Conservation (phyloP, 1,284 basidiomycete genomes). For the Cystobasidium pallidum region DNA sequence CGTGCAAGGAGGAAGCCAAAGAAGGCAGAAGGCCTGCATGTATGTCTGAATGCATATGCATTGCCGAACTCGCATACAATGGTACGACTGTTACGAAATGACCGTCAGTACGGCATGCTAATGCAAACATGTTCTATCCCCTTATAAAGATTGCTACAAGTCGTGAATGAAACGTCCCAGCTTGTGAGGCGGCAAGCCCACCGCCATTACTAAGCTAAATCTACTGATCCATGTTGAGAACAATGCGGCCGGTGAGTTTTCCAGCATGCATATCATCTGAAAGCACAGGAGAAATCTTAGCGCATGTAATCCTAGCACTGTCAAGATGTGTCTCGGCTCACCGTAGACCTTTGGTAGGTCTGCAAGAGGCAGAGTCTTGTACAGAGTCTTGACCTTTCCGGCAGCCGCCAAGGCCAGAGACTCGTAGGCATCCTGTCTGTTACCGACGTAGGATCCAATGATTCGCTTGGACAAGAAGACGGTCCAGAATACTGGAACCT, state of each 20-base stretch:
- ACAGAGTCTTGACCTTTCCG: constrained; percentile 65
- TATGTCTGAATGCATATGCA: not conserved
- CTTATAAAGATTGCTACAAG: not conserved
- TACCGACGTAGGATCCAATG: constrained; percentile 75
- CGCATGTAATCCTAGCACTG: no score
- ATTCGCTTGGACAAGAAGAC: constrained; percentile 65
- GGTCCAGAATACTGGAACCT: constrained; percentile 70
- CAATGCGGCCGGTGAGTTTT: constrained; percentile 54
- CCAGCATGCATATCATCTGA: constrained; percentile 52
- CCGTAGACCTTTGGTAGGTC: constrained; percentile 45
- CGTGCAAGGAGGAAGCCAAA: no score
- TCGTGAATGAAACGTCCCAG: not conserved
- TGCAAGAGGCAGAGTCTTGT: constrained; percentile 43
- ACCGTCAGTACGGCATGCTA: not conserved
- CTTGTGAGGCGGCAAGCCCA: no score
- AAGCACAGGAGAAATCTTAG: no score
- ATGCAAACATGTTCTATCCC: not conserved
- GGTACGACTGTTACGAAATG: not conserved
- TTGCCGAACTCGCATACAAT: not conserved
- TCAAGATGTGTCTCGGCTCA: not conserved
- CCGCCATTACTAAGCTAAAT: no score
- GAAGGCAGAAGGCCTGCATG: no score
- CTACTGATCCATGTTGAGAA: constrained; percentile 52
- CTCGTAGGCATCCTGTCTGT: constrained; percentile 71
- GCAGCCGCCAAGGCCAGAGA: constrained; percentile 70